Conservation (phyloP, 495 filamentous ascomycete species). For the Viridothelium virens region DNA sequence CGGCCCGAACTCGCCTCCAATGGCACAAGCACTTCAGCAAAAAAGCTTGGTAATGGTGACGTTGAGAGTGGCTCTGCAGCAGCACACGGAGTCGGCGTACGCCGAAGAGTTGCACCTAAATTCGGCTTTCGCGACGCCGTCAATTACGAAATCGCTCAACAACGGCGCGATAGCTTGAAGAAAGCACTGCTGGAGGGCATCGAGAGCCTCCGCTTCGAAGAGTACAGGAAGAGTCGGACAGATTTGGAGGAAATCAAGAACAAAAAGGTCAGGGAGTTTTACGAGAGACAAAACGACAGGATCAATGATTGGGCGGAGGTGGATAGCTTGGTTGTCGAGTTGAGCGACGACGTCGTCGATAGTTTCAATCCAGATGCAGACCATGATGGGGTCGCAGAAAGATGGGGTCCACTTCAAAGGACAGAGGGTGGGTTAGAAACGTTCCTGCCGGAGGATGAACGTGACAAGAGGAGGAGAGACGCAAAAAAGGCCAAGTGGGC, state of each 20-base stretch:
- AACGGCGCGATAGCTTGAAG: slow-evolving; percentile 35
- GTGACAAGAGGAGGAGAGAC: slow-evolving; percentile 36
- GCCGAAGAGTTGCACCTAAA: neutral
- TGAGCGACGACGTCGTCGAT: slow-evolving; percentile 48
- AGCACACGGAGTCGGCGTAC: slow-evolving; percentile 2
- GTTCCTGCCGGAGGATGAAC: slow-evolving; percentile 45
- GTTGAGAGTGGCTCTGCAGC: slow-evolving; percentile 5
- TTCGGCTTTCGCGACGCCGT: slow-evolving; percentile 15
- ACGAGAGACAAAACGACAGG: slow-evolving; percentile 43
- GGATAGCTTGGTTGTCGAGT: slow-evolving; percentile 41
- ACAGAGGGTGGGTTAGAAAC: slow-evolving; percentile 37
- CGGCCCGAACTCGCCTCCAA: neutral
- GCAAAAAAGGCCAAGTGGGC: slow-evolving; percentile 42
- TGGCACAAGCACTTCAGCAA: neutral
- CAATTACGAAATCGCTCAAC: slow-evolving; percentile 10
- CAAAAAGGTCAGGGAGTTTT: slow-evolving; percentile 42
- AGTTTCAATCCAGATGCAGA: slow-evolving; percentile 47
- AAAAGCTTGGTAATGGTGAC: neutral
- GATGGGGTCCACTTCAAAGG: slow-evolving; percentile 35
- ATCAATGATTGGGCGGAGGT: slow-evolving; percentile 49
- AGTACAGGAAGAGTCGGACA: slow-evolving; percentile 39
- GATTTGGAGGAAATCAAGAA: slow-evolving; percentile 43
- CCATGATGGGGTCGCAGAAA: slow-evolving; percentile 42
- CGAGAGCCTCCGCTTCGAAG: slow-evolving; percentile 35
- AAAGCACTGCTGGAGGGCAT: slow-evolving; percentile 40